These are phyloP conservation scores for Euptelea pleiosperma DNA, from an alignment of 164 flowering plant genomes.

Conservation along the genomic window DNA sequence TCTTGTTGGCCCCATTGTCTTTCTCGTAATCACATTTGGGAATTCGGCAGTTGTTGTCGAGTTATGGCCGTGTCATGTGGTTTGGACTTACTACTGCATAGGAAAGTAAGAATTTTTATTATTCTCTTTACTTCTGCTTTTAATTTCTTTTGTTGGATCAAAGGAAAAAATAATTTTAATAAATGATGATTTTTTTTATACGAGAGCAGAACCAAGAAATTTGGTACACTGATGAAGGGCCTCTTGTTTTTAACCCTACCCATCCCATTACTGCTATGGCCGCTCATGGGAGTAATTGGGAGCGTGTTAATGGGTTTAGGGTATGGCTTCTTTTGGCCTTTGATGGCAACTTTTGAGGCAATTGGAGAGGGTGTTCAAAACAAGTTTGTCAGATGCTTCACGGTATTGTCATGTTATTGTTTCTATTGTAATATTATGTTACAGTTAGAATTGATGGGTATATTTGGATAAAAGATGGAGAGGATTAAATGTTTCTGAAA, in stretches of 20 bases:
- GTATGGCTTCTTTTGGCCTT: slow-evolving; percentile 26
- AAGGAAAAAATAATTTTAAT: background rate
- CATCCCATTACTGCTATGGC: slow-evolving; percentile 19
- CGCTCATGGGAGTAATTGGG: slow-evolving; percentile 16
- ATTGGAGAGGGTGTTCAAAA: slow-evolving; percentile 18
- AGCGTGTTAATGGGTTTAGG: slow-evolving; percentile 14
- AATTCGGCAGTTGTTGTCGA: slow-evolving; percentile 18
- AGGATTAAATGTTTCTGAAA: background rate
- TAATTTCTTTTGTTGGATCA: background rate
- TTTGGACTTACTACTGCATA: slow-evolving; percentile 28
- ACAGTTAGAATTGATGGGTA: background rate
- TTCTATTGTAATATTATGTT: background rate
- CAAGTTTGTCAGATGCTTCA: slow-evolving; percentile 21
- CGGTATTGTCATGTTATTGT: slow-evolving; percentile 8
- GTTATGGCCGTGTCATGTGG: slow-evolving; percentile 23
- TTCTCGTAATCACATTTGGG: slow-evolving; percentile 15
- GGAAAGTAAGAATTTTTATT: slow-evolving; percentile 11
- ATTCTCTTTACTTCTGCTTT: background rate
- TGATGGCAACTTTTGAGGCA: slow-evolving; percentile 28
- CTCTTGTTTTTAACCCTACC: slow-evolving; percentile 12
- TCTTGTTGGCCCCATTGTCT: slow-evolving; percentile 21
- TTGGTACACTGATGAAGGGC: slow-evolving; percentile 19
- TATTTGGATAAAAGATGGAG: background rate
- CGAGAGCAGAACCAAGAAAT: slow-evolving; percentile 18
- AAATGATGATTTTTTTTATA: background rate